Percentiles rank a stretch among this genome's conserved stretches.
These are phyloP conservation scores for Beauveria bassiana DNA, from an alignment of 2,329 filamentous ascomycete species.

Conservation along the genomic window DNA sequence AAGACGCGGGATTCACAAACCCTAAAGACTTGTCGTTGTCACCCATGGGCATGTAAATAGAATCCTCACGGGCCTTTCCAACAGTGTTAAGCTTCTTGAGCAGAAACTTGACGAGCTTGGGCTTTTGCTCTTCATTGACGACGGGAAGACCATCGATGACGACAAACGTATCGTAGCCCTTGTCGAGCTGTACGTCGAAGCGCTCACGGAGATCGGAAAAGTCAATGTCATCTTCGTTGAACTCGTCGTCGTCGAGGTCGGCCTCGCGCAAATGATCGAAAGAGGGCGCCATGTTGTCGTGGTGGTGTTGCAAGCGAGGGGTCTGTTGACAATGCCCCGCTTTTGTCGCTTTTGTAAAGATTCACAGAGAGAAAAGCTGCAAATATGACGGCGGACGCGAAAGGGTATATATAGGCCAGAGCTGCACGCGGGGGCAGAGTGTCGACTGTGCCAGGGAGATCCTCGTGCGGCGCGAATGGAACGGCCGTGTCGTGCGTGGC, in stretches of 20 bases:
- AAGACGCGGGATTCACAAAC: constrained; percentile 34
- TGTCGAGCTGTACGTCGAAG: constrained; percentile 92
- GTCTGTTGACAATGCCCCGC: constrained; percentile 30
- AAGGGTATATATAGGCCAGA: not conserved
- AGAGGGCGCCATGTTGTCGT: constrained; percentile 71
- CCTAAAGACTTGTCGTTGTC: constrained; percentile 79
- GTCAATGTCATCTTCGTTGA: constrained; percentile 89
- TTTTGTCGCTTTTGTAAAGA: constrained; percentile 14
- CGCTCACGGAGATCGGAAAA: constrained; percentile 90
- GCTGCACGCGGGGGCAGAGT: constrained; percentile 4
- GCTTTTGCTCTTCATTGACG: constrained; percentile 83
- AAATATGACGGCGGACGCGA: not conserved
- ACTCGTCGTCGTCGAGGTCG: constrained; percentile 76
- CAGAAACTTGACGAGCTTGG: constrained; percentile 93
- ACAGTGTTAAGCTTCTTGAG: constrained; percentile 84
- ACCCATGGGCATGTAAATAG: constrained; percentile 88
- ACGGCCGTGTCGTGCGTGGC: constrained; percentile 22
- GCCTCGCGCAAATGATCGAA: constrained; percentile 91
- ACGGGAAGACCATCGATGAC: constrained; percentile 89
- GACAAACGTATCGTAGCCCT: constrained; percentile 93
- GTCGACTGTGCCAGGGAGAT: constrained; percentile 3
- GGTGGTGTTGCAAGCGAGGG: constrained; percentile 23
- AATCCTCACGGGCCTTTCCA: constrained; percentile 77
- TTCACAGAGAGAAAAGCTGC: constrained; percentile 1
- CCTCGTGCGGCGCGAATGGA: constrained; percentile 9